Conservation (phyloP, 2,329 filamentous ascomycete genomes). For the Ceratocystiopsis brevicomis region DNA sequence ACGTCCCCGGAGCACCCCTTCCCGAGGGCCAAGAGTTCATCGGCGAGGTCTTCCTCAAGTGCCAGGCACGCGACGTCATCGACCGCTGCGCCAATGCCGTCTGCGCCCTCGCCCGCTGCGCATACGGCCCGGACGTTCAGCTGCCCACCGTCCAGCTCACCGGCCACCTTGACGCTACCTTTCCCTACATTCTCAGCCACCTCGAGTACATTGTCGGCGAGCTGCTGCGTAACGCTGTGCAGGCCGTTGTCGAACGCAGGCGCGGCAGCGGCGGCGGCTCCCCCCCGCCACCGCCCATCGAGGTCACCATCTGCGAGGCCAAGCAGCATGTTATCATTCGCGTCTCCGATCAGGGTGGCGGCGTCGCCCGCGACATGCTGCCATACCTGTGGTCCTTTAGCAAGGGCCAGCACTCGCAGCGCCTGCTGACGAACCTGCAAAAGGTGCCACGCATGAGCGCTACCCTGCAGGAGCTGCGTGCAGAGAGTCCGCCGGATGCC, state of each 20-base stretch:
- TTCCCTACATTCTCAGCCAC: constrained; percentile 90
- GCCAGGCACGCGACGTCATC: constrained; percentile 77
- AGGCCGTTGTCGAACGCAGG: constrained; percentile 65
- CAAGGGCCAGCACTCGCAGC: constrained; percentile 66
- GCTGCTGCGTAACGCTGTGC: constrained; percentile 82
- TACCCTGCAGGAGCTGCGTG: constrained; percentile 70
- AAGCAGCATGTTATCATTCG: constrained; percentile 90
- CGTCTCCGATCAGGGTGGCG: constrained; percentile 87
- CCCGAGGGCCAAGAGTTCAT: constrained; percentile 60
- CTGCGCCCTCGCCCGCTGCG: constrained; percentile 51
- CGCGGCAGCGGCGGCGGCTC: not conserved
- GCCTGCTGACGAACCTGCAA: constrained; percentile 65
- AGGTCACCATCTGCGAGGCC: constrained; percentile 87
- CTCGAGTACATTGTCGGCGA: constrained; percentile 96
- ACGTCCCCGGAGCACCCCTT: constrained; percentile 62
- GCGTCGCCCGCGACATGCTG: constrained; percentile 66
- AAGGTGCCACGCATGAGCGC: constrained; percentile 83
- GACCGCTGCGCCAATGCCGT: constrained; percentile 63
- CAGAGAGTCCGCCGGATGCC: constrained; percentile 16
- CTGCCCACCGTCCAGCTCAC: constrained; percentile 69
- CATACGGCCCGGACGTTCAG: constrained; percentile 49
- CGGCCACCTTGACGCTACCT: constrained; percentile 75
- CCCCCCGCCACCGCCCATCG: constrained; percentile 62
- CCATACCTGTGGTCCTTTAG: constrained; percentile 93
- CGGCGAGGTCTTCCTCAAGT: constrained; percentile 86